Evolutionary conservation across 2,329 filamentous ascomycete species (phyloP), one percentile per base, ranked within the genome.

Genomic region (Ceratocystis albifundus): DNA sequence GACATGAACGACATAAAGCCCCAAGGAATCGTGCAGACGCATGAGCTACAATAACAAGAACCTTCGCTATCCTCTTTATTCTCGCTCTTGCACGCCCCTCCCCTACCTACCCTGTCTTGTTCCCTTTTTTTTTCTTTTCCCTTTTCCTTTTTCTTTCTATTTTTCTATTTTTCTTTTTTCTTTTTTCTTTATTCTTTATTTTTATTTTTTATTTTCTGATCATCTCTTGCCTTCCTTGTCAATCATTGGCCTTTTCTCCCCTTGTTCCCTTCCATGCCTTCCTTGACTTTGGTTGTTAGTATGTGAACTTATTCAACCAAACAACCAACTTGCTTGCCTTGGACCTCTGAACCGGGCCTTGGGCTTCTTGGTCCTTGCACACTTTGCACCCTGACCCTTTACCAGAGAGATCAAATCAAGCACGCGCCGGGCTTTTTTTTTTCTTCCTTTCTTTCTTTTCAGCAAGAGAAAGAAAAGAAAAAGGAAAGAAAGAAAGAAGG

Each of bases 331-430:
- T 30, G 6, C 55, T 59, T 30, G 25, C 55, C 25, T 59, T 59
- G 55, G 55, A 20, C n/a, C 55, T 59, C 15, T 59, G 20, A 59
- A 32, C 55, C 28, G 17, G 28, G 25, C 55, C 30, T 59, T 30
- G 55, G 55, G 55, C 55, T 36, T 36, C 55, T 59, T 59, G 25
- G 55, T 36, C 55, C 55, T 59, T 59, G 55, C 55, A 36, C 55
- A 59, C 55, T 59, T 59, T 59, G 55, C 55, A 59, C 30, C 55
- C 55, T 59, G 30, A 57, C 53, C 36, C 10, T 32, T 57, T 57
- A 12, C 53, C 53, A 32, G 12, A 57, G 53, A 59, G 55, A 36
- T 59, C 55, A 59, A 59, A 59, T 59, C 55, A 59, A 59, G 55
- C 55, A 59, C 55, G 20, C 30, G 22, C 55, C 55, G 36, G 55